Evolutionary conservation across 2,329 filamentous ascomycete genomes (phyloP).

Genomic region (Aspergillus flavus): DNA sequence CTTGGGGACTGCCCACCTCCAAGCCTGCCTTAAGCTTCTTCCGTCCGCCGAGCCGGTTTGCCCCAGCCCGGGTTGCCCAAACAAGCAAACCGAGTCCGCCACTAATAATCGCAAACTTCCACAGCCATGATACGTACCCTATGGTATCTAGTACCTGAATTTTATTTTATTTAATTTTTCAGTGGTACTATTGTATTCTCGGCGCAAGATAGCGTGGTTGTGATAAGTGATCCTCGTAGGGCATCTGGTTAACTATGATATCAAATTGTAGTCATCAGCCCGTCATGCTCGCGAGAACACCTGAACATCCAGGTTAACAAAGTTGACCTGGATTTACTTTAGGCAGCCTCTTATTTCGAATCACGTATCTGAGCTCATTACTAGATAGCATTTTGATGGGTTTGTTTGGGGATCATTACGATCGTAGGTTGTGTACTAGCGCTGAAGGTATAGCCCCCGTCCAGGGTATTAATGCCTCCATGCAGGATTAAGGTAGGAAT

Average conservation of each 20-base stretch:
- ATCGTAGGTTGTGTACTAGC: neutral
- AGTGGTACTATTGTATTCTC: neutral
- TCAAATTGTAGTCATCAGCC: conserved; percentile 5
- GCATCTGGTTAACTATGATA: neutral
- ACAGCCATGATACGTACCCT: neutral
- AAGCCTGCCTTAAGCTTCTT: conserved; percentile 12
- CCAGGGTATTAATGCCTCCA: neutral
- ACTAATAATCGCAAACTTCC: neutral
- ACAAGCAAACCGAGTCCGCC: conserved; percentile 16
- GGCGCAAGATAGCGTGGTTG: neutral
- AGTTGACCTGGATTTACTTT: neutral
- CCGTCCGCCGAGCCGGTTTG: conserved; percentile 15
- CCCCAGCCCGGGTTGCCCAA: conserved; percentile 19
- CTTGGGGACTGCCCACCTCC: neutral
- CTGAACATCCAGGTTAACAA: neutral
- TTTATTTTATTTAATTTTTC: neutral
- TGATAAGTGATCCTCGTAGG: neutral
- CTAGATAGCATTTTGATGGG: neutral
- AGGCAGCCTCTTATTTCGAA: neutral
- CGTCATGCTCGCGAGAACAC: neutral
- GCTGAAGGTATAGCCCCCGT: neutral
- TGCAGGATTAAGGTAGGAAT: neutral
- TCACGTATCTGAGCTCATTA: neutral
- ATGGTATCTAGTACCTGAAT: neutral
- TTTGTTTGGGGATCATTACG: neutral